Evolutionary conservation across 2,329 filamentous ascomycete species (phyloP), one percentile per base, ranked within the genome.

Genomic region (Tolypocladium pustulatum): DNA sequence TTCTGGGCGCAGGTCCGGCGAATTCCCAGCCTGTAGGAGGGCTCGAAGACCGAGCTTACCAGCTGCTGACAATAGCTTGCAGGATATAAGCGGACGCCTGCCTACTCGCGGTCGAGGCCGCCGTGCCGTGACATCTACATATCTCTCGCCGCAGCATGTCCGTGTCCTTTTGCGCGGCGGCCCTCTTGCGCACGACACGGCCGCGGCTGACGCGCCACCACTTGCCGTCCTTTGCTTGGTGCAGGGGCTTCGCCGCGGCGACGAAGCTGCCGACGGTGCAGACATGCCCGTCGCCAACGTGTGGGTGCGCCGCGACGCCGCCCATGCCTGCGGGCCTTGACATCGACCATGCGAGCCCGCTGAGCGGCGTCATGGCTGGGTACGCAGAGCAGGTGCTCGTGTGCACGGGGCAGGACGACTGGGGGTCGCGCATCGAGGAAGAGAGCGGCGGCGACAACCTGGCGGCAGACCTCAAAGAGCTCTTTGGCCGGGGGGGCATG

Each of bases 351-450:
- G 80, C 83, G 61, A 82, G 82, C 43, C 78, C 81, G 22, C 76
- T 97, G 51, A 87, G 89, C 68, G 89, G 89, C 15, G 87, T 88
- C 7, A 92, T 96, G 74, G 79, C 88, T 2, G 77, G 81, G 1
- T 96, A 96, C 69, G 80, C 85, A 1, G 87, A 95, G 72, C 91
- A 97, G 65, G 82, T 97, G 4, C 73, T 97, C 12, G 79, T 97
- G 17, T 92, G 88, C 62, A 96, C 91, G 0, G 91, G 90, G 5
- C 83, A 85, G 61, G 75, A 80, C 36, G 89, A 96, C 73, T 97
- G 92, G 92, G 78, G 80, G 34, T 92, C 88, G 67, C 83, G 84
- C 59, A 95, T 97, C 62, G 91, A 96, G 69, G 86, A 96, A 30
- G 91, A 95, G 60, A 83, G 87, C 65, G 81, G 73, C 66, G 83